Evolutionary conservation across 2,329 filamentous ascomycete species (phyloP), one percentile per base, ranked within the genome.

Genomic region (Trichoderma afroharzianum): DNA sequence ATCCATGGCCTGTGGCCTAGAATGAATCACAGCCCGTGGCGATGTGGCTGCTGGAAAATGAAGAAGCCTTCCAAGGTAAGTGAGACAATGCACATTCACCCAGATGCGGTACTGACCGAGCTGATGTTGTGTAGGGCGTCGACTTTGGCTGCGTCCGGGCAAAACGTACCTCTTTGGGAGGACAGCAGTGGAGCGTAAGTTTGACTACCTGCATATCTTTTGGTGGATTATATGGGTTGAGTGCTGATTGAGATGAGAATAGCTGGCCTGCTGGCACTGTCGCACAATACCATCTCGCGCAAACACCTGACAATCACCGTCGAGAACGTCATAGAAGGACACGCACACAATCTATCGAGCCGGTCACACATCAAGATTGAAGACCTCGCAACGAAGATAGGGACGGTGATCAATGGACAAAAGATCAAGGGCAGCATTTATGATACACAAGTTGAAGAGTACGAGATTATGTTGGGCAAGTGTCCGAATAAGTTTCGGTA

Each of bases 81-180:
- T 67, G 24, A 53, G 26, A 55, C 24, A 30, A n/a, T 36, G 28
- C 28, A 21, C 14, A 18, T 59, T 59, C 7, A 7, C 5, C 18
- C 28, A 15, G 39, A n/a, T 36, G 57, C 62, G n/a, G 21, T 58
- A 36, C 69, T 47, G 33, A 69, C 71, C 74, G 61, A 12, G 1
- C 1, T 75, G 70, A 30, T 63, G 58, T 62, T 21, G 39, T 26
- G 43, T 58, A 84, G 82, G 81, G 63, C 80, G 81, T 32, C 90
- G 89, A 77, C 85, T 95, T 75, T 97, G 95, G 95, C 86, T 97
- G 73, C 90, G 92, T 71, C 95, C 95, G 2, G 95, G 94, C 64
- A 93, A 94, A 79, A 90, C 88, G 76, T 95, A 96, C 80, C 87
- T 97, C 24, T 93, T 97, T 79, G 95, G 95, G 70, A 90, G 95